Base-by-base conservation (phyloP, 2,329 filamentous ascomycete genomes). In the Penicillium sp. region DNA sequence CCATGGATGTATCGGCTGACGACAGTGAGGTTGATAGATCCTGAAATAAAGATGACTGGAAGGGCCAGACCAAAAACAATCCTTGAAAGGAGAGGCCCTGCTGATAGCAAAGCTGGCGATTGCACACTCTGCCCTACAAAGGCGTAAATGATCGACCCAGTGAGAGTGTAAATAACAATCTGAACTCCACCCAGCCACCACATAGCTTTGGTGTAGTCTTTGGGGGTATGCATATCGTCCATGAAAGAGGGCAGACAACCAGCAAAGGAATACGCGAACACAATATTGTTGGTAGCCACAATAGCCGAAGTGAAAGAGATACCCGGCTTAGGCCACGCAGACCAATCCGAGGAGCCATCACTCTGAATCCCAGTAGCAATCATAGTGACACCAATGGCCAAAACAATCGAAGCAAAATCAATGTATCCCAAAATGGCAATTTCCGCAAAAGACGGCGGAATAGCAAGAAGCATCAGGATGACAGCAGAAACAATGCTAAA, bases 361-460 rank as follows among this genome's bases (percentile, higher is more conserved):
- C 56, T 62, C 31, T 66, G 58, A 15, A 72, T 58, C 3, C 69
- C 68, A 7, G 69, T 69, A 1, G 62, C 69, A 47, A 72, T 63
- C 56, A 73, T 69, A 5, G 67, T 70, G 41, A 71, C 63, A 2
- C 67, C 60, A 22, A 73, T 72, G 2, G 58, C 58, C 11, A 60
- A 23, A 60, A 71, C 55, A 25, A 73, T 71, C 5, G 69, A 71
- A 14, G 52, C 66, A 48, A 73, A 72, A 49, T 60, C 58, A 9
- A 60, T 52, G 14, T 60, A 60, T 11, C 58, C 58, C 20, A 60
- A 22, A 12, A 60, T 54, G 1, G 58, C 58, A 20, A 60, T 44
- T 14, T 60, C 58, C 3, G 68, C 59, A 56, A 72, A 72, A 11
- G 65, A 65, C 1, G 69, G 69, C 7, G 69, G 69, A 23, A 71